Conservation (phyloP, 768 basidiomycete genomes). For the Pleurotus salmoneostramineus region DNA sequence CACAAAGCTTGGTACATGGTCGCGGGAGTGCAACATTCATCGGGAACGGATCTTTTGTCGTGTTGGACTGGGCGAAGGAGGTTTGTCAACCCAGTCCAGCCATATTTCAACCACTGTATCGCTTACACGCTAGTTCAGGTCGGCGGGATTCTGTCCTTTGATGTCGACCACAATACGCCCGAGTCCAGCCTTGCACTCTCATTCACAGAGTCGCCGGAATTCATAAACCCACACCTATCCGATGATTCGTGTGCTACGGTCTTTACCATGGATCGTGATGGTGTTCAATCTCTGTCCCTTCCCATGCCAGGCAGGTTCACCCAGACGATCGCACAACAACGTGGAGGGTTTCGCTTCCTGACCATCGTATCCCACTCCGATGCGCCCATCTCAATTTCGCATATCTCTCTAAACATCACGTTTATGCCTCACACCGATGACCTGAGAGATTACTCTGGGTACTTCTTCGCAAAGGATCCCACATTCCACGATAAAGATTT, state of each 20-base stretch:
- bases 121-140: slow-evolving; percentile 16
- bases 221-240: slow-evolving; percentile 38
- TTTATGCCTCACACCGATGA: slow-evolving; percentile 49
- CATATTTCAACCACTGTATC: background rate
- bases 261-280: slow-evolving; percentile 25
- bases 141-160: slow-evolving; percentile 27
- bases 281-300: slow-evolving; percentile 25
- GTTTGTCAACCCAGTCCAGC: slow-evolving; percentile 12
- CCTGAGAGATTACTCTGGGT: slow-evolving; percentile 40
- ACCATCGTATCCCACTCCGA: slow-evolving; percentile 38
- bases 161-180: slow-evolving; percentile 19
- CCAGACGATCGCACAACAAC: slow-evolving; percentile 31
- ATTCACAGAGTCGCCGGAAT: slow-evolving; percentile 46
- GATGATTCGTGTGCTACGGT: slow-evolving; percentile 32
- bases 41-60: slow-evolving; percentile 28
- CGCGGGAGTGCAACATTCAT: slow-evolving; percentile 21
- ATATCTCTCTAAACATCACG: slow-evolving; percentile 36
- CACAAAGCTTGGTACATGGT: slow-evolving; percentile 21
- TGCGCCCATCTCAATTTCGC: slow-evolving; percentile 33
- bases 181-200: slow-evolving; percentile 37
- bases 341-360: slow-evolving; percentile 46
- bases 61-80: slow-evolving; percentile 36
- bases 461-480: slow-evolving; percentile 40
- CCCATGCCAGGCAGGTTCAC: slow-evolving; percentile 26
- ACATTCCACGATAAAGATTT: slow-evolving; percentile 39